A percentile compares a stretch with the other conserved stretches of the same genome.
phyloP scores from a whole-genome alignment of 768 basidiomycete species.

The Russula lepida region DNA sequence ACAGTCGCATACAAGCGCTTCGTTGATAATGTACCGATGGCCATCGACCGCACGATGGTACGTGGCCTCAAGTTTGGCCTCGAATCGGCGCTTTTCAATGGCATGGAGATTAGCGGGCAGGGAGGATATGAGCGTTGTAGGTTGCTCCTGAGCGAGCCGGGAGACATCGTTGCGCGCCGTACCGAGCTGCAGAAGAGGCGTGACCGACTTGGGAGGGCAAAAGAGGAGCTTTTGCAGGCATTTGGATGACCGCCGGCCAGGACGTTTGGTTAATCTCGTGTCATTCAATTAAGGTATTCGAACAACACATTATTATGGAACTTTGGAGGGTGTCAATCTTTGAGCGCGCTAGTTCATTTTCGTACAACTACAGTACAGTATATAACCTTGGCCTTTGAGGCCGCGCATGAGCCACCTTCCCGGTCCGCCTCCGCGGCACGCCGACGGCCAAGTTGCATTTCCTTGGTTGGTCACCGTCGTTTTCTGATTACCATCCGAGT shows the following conservation, averaged over 20 bases:
- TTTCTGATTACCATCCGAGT: too few species aligned
- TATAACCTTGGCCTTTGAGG: too few species aligned
- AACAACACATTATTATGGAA: background rate
- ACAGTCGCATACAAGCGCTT: slow-evolving; percentile 53
- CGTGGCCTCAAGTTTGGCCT: slow-evolving; percentile 38
- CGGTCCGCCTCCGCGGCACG: too few species aligned
- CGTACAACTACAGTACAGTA: too few species aligned
- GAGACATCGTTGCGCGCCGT: slow-evolving; percentile 34
- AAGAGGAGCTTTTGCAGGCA: slow-evolving; percentile 29
- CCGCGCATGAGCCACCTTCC: too few species aligned
- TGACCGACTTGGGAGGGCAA: slow-evolving; percentile 39
- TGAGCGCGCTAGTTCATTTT: background rate
- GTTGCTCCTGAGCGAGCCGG: slow-evolving; percentile 43
- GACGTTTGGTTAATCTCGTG: background rate
- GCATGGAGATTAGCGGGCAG: slow-evolving; percentile 40
- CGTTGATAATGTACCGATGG: slow-evolving; percentile 46
- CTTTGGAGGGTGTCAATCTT: background rate
- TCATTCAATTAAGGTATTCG: background rate
- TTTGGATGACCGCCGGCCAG: slow-evolving; percentile 2
- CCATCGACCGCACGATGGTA: slow-evolving; percentile 48
- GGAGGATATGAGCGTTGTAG: slow-evolving; percentile 39
- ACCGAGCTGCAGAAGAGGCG: slow-evolving; percentile 42
- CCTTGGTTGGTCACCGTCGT: too few species aligned
- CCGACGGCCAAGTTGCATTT: too few species aligned
- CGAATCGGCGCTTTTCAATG: slow-evolving; percentile 34